Evolutionary conservation across 352 stramenopile genomes (phyloP), one percentile per base, ranked within the genome.

Genomic region (Phytophthora cryptogea): DNA sequence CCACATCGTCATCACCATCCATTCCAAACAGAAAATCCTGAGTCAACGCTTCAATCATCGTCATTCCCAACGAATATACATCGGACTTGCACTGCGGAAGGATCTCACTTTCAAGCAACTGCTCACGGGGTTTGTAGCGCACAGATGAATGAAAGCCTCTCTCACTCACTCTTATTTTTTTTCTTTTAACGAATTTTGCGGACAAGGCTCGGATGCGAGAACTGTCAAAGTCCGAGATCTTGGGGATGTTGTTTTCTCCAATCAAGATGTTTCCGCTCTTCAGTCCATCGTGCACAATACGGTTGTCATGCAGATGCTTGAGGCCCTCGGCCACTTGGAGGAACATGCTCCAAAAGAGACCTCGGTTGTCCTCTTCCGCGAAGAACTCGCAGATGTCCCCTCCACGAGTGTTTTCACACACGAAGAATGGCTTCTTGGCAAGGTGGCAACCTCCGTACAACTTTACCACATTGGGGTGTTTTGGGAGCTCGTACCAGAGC

Each of bases 241-340:
- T 68, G 5, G 58, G 51, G 1, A 35, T 50, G 7, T 57, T 48
- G 35, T 71, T 42, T 48, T 67, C 56, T 33, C 79, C 78, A 2
- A 95, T 54, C 9, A 95, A 66, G 35, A 96, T 58, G 62, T 96
- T 95, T 37, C 65, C 80, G 31, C 79, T 74, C 61, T 96, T 95
- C n/a, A 95, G 69, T 28, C 92, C 86, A 23, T 84, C 78, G 54
- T 95, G 86, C 10, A 94, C 63, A 14, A 83, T 64, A 8, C 58
- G 40, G 11, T 67, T 54, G 2, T 28, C 20, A 62, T 96, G 83
- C 0, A 96, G 57, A 42, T 80, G 88, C 35, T 52, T 26, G 0
- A 96, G 56, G 0, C 80, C 86, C 7, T 66, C 31, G 9, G 60
- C 66, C 3, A 58, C 51, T 40, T 77, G 58, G 1, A 63, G 42